phyloP scores from a whole-genome alignment of 1,139 yeast genomes.

The Lodderomyces metapsilosis region DNA sequence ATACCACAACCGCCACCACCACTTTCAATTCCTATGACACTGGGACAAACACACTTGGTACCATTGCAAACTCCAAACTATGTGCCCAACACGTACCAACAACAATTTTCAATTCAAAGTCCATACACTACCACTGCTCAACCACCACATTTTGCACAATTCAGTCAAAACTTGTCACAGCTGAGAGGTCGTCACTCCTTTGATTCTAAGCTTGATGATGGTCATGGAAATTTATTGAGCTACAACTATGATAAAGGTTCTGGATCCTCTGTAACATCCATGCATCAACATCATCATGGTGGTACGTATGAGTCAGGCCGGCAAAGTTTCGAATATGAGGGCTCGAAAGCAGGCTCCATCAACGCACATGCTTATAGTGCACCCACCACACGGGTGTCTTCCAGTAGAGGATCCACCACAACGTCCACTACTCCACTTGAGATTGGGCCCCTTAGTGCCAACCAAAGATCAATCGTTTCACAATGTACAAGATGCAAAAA shows the following conservation, averaged over 20 bases:
- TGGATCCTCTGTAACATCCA: slow-evolving; percentile 46
- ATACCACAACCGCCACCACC: slow-evolving; percentile 4
- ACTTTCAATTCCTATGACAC: slow-evolving; percentile 8
- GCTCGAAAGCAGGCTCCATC: not conserved
- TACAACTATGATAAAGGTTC: slow-evolving; percentile 23
- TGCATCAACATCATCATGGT: slow-evolving; percentile 33
- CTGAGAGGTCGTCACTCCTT: not conserved
- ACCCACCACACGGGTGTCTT: not conserved
- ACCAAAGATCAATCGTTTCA: slow-evolving; percentile 17
- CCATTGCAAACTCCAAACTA: slow-evolving; percentile 10
- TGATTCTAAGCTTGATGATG: slow-evolving; percentile 10
- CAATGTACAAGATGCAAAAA: slow-evolving; percentile 61
- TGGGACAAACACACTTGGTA: slow-evolving; percentile 7
- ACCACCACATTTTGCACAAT: slow-evolving; percentile 3
- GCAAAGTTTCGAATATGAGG: not conserved
- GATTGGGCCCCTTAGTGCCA: slow-evolving; percentile 4
- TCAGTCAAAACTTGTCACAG: not conserved
- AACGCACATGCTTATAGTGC: not conserved
- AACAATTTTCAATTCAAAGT: slow-evolving; percentile 8
- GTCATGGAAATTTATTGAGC: slow-evolving; percentile 8
- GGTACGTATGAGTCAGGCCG: not conserved
- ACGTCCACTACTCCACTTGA: slow-evolving; percentile 1
- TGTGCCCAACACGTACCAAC: slow-evolving; percentile 5
- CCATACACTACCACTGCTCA: slow-evolving; percentile 6
- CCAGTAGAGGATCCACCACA: not conserved